phyloP scores from a whole-genome alignment of 208 protist genomes.

The Crithidia brevicula region DNA sequence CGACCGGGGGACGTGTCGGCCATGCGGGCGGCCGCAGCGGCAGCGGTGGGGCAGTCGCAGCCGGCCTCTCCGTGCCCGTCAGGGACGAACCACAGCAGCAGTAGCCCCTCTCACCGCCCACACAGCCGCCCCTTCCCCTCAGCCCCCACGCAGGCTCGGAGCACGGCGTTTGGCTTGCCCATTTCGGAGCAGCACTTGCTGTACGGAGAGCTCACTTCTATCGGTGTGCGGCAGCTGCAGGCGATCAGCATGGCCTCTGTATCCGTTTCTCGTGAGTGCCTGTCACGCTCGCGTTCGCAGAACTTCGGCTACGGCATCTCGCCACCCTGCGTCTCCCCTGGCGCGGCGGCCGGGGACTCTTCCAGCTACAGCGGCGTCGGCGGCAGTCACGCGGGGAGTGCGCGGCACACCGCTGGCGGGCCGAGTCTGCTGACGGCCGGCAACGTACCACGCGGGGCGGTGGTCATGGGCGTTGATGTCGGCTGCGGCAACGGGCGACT shows the following conservation, averaged over 20 bases:
- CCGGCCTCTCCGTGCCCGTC: not conserved
- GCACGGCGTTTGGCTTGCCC: not conserved
- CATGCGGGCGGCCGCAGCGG: constrained; percentile 15
- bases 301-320: constrained; percentile 7
- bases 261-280: constrained; percentile 18
- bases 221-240: constrained; percentile 69
- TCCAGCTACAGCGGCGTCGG: not conserved
- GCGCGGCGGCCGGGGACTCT: not conserved
- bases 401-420: not conserved
- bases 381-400: not conserved
- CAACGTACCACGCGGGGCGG: constrained; percentile 19
- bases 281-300: constrained; percentile 8
- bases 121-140: not conserved
- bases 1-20: constrained; percentile 39
- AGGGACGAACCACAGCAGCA: not conserved
- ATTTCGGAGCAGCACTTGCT: constrained; percentile 35
- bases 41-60: not conserved
- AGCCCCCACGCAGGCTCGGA: not conserved
- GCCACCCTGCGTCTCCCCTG: not conserved
- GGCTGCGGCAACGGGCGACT: constrained; percentile 76
- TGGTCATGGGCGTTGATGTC: constrained; percentile 56
- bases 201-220: constrained; percentile 77
- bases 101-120: not conserved
- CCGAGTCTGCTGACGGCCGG: not conserved
- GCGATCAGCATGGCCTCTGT: constrained; percentile 31